Evolutionary conservation across 805 yeast genomes (phyloP).

Genomic region (Diddensiella transvaalensis): DNA sequence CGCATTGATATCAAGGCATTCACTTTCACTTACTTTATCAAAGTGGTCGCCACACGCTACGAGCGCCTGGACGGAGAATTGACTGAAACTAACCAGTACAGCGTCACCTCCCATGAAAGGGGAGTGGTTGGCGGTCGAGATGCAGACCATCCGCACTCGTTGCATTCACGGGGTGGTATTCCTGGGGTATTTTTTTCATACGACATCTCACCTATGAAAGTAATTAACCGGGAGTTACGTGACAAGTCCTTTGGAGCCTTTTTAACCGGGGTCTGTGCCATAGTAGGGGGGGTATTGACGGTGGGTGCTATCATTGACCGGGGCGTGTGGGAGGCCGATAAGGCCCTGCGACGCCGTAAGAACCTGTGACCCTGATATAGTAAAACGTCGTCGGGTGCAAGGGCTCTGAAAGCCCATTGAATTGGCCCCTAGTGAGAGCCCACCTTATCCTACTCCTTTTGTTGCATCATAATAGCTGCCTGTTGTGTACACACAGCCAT

Average conservation of each 20-base stretch:
- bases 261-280: slow-evolving; percentile 75
- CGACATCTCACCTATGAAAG: slow-evolving; percentile 90
- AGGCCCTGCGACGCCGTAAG: slow-evolving; percentile 66
- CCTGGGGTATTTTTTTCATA: slow-evolving; percentile 87
- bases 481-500: too few relatives aligned
- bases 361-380: slow-evolving; percentile 30
- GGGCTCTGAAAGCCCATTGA: too few relatives aligned
- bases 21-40: slow-evolving; percentile 72
- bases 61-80: slow-evolving; percentile 55
- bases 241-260: slow-evolving; percentile 79
- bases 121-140: slow-evolving; percentile 85
- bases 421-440: too few relatives aligned
- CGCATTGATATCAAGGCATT: slow-evolving; percentile 50
- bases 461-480: too few relatives aligned
- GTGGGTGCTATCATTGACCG: slow-evolving; percentile 87
- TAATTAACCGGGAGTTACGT: slow-evolving; percentile 72
- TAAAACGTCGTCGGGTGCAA: too few relatives aligned
- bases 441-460: too few relatives aligned
- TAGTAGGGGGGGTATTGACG: slow-evolving; percentile 89
- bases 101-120: slow-evolving; percentile 83
- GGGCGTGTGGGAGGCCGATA: slow-evolving; percentile 85
- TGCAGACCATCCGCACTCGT: slow-evolving; percentile 82
- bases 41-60: slow-evolving; percentile 86
- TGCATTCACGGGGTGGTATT: slow-evolving; percentile 69
- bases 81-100: slow-evolving; percentile 83